Percentiles rank a stretch among this genome's conserved stretches.
Conservation (phyloP, 2,329 filamentous ascomycete genomes). For the Phaeophleospora eucalypticola region DNA sequence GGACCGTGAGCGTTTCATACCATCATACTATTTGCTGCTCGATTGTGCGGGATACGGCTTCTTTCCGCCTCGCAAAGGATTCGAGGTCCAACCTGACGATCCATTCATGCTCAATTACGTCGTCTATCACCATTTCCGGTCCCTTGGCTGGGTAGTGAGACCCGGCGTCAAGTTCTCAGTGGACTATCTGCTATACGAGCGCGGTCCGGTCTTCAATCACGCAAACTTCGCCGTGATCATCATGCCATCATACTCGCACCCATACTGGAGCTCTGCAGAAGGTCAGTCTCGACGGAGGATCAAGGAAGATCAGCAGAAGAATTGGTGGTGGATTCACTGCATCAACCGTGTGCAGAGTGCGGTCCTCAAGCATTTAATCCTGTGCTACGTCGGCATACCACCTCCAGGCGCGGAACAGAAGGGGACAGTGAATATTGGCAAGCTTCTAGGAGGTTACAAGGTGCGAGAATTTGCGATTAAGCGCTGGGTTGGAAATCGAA, state of each 20-base stretch:
- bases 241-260: slow-evolving; percentile 72
- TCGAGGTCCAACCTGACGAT: slow-evolving; percentile 62
- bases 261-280: slow-evolving; percentile 60
- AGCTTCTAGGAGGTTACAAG: slow-evolving; percentile 64
- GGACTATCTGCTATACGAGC: slow-evolving; percentile 90
- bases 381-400: slow-evolving; percentile 85
- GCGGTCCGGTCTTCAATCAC: slow-evolving; percentile 89
- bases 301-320: slow-evolving; percentile 44
- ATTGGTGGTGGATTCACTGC: slow-evolving; percentile 82
- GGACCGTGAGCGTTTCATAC: slow-evolving; percentile 18
- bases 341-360: slow-evolving; percentile 85
- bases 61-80: slow-evolving; percentile 55
- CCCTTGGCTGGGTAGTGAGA: slow-evolving; percentile 89
- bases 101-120: slow-evolving; percentile 81
- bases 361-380: slow-evolving; percentile 81
- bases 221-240: slow-evolving; percentile 88
- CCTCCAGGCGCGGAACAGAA: slow-evolving; percentile 52
- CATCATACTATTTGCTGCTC: no score
- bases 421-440: slow-evolving; percentile 51
- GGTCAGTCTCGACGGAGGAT: slow-evolving; percentile 44
- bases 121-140: slow-evolving; percentile 94
- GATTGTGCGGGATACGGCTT: no score
- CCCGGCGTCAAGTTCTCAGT: slow-evolving; percentile 91
- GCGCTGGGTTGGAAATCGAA: slow-evolving; percentile 81
- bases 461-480: slow-evolving; percentile 76